Evolutionary conservation across 805 yeast species (phyloP), one percentile per base, ranked within the genome.

Genomic region (Schwanniomyces pseudopolymorphus): DNA sequence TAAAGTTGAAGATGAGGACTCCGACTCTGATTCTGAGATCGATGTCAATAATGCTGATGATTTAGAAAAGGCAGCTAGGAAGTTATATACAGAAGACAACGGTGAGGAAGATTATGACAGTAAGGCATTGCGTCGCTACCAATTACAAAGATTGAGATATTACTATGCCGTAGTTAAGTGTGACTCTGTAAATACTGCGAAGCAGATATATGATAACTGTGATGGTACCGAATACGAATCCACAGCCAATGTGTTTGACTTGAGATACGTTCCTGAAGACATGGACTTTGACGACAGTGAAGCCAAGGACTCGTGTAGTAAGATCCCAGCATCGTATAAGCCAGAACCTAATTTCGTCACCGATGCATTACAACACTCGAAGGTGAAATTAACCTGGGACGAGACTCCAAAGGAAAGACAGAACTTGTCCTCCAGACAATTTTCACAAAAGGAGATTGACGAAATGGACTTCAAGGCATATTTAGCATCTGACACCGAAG

Each of bases 321-420:
- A 80, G 51, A 70, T 90, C 7, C 96, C 98, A 5, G 68, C 82
- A 2, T 80, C 79, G 41, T 94, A 94, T 66, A 84, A 81, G 54
- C 99, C 99, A 16, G 74, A 74, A 44, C 59, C 73, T 2, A 74
- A 77, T 8, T 94, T 94, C 65, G 87, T 88, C 25, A 94, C 99
- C 3, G 97, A 89, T 68, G 99, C 99, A 0, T 75, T 94, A 49
- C 97, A 94, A 63, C 96, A 90, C 61, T 91, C 98, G 13, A 94
- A 91, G 59, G 99, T 94, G 42, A 91, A 89, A 64, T 75, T 94
- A 54, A 91, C 98, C 0, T 94, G 99, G 99, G 99, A 94, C 66
- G 98, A 92, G 69, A 95, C 98, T 0, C 98, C 99, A 5, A 85
- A 83, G 47, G 97, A 90, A 59, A 80, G 99, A 59, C 65, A 81